Evolutionary conservation across 805 yeast genomes (phyloP), one percentile per base, ranked within the genome.

Genomic region (Torulaspora microellipsoides): DNA sequence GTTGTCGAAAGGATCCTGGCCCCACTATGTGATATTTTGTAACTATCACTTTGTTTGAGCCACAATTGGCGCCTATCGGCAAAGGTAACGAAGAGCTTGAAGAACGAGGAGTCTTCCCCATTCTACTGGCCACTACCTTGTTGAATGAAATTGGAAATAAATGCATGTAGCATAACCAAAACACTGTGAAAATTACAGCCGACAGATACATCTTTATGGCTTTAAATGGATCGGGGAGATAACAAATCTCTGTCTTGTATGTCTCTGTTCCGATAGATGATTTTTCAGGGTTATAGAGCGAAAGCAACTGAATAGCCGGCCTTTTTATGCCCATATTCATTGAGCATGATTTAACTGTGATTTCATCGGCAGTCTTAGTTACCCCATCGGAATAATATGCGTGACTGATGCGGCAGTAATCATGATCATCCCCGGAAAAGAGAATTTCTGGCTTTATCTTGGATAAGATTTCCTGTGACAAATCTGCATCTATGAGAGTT

Each of bases 341-440:
- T 11, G 96, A 83, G 40, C 84, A 79, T 3, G 95, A 80, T 63
- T 93, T 93, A 25, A 90, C 89, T 0, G 96, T 87, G 50, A 84
- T 79, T 61, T 93, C 99, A 40, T 81, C 82, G 2, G 78, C 71
- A 2, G 50, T 54, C 31, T 51, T 48, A 0, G 49, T 44, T 1
- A 59, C 62, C 11, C 58, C 59, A 34, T 53, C 46, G 1, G 42
- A 38, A 0, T 50, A 50, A 46, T 67, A 59, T 9, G 51, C 31
- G 60, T 91, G 97, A 15, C 67, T 66, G 27, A 83, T 74, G 51
- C 85, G 87, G 62, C 99, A 93, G 54, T 87, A 89, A 62, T 93
- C 99, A 67, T 93, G 99, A 62, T 93, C 99, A 62, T 93, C 99
- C 1, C 99, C 99, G 5, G 95, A 80, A 58, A 89, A 86, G 3